phyloP scores from a whole-genome alignment of 768 basidiomycete species.

The Hericium rajendrae region DNA sequence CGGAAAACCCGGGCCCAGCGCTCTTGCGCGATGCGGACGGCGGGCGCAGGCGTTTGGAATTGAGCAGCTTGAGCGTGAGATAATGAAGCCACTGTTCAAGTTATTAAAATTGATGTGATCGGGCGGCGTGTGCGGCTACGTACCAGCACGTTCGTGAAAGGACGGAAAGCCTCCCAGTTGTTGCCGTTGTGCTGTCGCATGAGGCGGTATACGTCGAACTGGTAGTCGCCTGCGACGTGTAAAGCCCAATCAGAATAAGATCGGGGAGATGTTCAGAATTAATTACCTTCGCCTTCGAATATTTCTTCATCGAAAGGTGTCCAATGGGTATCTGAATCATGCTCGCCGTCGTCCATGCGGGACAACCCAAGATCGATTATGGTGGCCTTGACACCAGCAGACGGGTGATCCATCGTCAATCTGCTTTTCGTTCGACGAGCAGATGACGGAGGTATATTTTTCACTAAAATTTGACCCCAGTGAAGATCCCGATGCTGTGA shows the following conservation, averaged over 20 bases:
- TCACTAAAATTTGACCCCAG: conserved; percentile 91
- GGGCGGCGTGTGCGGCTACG: conserved; percentile 15
- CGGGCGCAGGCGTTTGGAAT: conserved; percentile 52
- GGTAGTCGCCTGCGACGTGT: conserved; percentile 61
- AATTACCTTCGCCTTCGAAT: conserved; percentile 81
- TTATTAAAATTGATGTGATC: neutral
- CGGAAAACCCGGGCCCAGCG: conserved; percentile 35
- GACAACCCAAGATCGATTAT: conserved; percentile 94
- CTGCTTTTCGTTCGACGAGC: conserved; percentile 14
- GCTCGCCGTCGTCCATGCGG: conserved; percentile 58
- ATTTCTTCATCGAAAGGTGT: conserved; percentile 82
- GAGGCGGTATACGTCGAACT: conserved; percentile 89
- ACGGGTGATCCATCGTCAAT: conserved; percentile 53
- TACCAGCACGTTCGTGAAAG: conserved; percentile 88
- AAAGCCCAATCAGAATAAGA: conserved; percentile 1
- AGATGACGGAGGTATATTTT: conserved; percentile 29
- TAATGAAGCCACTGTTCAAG: conserved; percentile 82
- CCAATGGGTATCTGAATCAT: conserved; percentile 46
- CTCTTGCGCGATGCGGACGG: conserved; percentile 32
- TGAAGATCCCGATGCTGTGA: conserved; percentile 95
- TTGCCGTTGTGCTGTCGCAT: conserved; percentile 58
- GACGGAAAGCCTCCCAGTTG: conserved; percentile 70
- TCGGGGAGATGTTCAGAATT: neutral
- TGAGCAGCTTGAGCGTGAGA: conserved; percentile 61
- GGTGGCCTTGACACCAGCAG: conserved; percentile 66